These are phyloP conservation scores for Colletotrichum graminicola DNA, from an alignment of 2,329 filamentous ascomycete genomes.

Conservation along the genomic window DNA sequence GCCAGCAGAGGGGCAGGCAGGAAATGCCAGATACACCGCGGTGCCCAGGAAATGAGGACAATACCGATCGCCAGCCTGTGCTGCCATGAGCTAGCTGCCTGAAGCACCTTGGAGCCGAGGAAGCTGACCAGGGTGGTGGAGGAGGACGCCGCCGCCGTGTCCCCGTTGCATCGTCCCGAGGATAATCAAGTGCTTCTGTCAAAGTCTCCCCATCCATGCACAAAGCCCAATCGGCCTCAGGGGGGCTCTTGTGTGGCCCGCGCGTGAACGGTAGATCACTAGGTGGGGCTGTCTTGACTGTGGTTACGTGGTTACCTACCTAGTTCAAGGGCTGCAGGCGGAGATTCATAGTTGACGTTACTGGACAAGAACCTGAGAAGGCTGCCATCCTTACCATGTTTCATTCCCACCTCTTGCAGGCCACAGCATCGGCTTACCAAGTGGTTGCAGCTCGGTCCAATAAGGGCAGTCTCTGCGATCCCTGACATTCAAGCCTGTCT, in stretches of 20 bases:
- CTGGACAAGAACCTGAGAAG: conserved; percentile 16
- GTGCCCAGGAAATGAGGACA: neutral
- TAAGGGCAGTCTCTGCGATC: conserved; percentile 17
- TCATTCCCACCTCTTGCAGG: conserved; percentile 37
- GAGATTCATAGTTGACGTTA: conserved; percentile 4
- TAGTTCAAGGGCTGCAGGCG: conserved; percentile 4
- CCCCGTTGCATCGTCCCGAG: conserved; percentile 32
- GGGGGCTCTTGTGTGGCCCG: conserved; percentile 29
- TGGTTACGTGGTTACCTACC: neutral
- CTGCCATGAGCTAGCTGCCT: neutral
- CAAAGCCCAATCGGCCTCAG: conserved; percentile 21
- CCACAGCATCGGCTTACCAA: conserved; percentile 15
- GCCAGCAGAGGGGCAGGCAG: neutral
- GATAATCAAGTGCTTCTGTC: conserved; percentile 32
- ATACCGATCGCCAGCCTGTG: neutral
- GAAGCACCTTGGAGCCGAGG: conserved; percentile 1
- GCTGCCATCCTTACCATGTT: conserved; percentile 36
- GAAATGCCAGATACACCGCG: neutral
- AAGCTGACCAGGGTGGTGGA: neutral
- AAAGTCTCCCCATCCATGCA: conserved; percentile 38
- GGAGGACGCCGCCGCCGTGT: neutral
- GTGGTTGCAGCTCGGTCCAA: conserved; percentile 14
- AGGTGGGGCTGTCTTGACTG: conserved; percentile 10
- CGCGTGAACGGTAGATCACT: conserved; percentile 37
- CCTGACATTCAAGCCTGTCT: conserved; percentile 23